These are phyloP conservation scores for Pythium dissotocum DNA, from an alignment of 352 stramenopile genomes.

Conservation along the genomic window DNA sequence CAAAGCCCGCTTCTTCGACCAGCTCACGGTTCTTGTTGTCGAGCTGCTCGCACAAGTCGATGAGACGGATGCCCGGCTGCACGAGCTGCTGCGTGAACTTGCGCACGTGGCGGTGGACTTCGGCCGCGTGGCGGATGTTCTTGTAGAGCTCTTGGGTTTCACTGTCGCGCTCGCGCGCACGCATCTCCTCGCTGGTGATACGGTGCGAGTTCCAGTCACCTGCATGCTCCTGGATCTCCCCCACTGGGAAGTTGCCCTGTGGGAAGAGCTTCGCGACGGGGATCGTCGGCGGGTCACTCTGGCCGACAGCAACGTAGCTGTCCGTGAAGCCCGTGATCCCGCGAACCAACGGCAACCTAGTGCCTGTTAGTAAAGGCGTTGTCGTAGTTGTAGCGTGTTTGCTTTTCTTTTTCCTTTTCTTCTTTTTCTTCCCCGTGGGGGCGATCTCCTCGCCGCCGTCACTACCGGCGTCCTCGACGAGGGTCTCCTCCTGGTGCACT, in stretches of 20 bases:
- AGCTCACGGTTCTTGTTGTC: slow-evolving; percentile 97
- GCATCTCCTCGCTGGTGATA: slow-evolving; percentile 80
- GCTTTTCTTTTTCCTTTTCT: slow-evolving; percentile 79
- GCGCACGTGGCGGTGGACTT: slow-evolving; percentile 93
- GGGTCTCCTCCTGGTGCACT: slow-evolving; percentile 1
- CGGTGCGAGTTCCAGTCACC: slow-evolving; percentile 93
- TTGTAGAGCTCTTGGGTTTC: slow-evolving; percentile 44
- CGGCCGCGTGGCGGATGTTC: slow-evolving; percentile 89
- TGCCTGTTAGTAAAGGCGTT: slow-evolving; percentile 21
- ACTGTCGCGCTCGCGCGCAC: slow-evolving; percentile 78
- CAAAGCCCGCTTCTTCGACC: slow-evolving; percentile 92
- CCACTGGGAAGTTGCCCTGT: slow-evolving; percentile 77
- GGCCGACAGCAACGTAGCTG: slow-evolving; percentile 92
- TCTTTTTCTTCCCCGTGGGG: slow-evolving; percentile 37
- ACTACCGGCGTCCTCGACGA: slow-evolving; percentile 2
- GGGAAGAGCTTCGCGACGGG: slow-evolving; percentile 79
- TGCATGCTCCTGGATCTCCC: slow-evolving; percentile 93
- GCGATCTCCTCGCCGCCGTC: not conserved
- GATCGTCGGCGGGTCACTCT: slow-evolving; percentile 95
- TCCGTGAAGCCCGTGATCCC: slow-evolving; percentile 90
- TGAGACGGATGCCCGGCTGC: slow-evolving; percentile 95
- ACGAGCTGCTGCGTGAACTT: slow-evolving; percentile 95
- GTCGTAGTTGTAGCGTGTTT: slow-evolving; percentile 8
- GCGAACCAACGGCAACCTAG: slow-evolving; percentile 56
- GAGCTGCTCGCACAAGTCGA: slow-evolving; percentile 95